A percentile compares a stretch with the other conserved stretches of the same genome.
phyloP scores from a whole-genome alignment of 2,329 filamentous ascomycete species.

The Alternaria metachromatica region DNA sequence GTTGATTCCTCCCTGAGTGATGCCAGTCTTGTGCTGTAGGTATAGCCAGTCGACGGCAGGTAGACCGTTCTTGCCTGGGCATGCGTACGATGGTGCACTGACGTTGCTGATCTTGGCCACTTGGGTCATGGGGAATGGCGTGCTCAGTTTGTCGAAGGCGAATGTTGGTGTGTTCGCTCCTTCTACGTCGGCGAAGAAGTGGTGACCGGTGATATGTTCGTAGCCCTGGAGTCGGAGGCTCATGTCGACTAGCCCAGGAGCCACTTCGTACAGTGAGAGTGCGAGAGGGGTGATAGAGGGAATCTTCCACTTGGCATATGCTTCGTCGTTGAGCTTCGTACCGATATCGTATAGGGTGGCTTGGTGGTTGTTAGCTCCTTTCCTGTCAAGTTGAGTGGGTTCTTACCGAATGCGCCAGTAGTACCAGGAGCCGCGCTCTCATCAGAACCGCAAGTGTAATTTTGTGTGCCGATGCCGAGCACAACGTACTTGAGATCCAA shows the following conservation, averaged over 20 bases:
- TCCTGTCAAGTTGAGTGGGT: not conserved
- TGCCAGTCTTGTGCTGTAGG: constrained; percentile 50
- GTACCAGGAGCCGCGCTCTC: constrained; percentile 36
- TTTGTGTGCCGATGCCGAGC: constrained; percentile 60
- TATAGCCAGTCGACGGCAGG: constrained; percentile 56
- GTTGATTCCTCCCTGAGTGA: constrained; percentile 49
- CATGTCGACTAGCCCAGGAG: constrained; percentile 27
- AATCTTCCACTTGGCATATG: constrained; percentile 42
- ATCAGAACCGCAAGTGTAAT: constrained; percentile 55
- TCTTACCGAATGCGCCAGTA: constrained; percentile 44
- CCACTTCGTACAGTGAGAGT: constrained; percentile 32
- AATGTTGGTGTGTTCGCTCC: constrained; percentile 62
- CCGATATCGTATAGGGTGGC: constrained; percentile 48
- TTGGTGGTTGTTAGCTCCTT: constrained; percentile 21
- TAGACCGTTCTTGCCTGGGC: constrained; percentile 46
- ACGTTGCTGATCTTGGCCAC: constrained; percentile 58
- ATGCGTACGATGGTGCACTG: constrained; percentile 58
- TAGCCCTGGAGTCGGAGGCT: constrained; percentile 41
- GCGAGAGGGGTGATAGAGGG: constrained; percentile 41
- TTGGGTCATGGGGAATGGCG: constrained; percentile 51
- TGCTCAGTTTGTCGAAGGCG: constrained; percentile 54
- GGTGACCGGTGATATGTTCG: constrained; percentile 62
- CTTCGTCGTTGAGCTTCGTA: constrained; percentile 37
- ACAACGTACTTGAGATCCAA: constrained; percentile 54
- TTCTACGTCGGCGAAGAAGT: constrained; percentile 65